Conservation (phyloP, 192 early-diverging fungal species). For the Irineochytrium annulatum region DNA sequence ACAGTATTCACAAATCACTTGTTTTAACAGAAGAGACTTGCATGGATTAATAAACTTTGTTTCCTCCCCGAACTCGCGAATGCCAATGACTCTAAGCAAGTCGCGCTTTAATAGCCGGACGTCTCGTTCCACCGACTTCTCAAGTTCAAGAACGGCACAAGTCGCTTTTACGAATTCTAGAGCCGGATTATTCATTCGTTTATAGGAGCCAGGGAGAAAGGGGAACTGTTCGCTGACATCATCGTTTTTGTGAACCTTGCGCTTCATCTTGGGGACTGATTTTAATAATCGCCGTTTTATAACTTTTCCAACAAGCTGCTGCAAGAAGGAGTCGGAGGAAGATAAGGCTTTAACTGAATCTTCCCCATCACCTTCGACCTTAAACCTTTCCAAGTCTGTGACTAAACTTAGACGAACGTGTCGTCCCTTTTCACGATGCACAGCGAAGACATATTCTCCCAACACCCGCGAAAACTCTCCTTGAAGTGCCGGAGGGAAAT, state of each 20-base stretch:
- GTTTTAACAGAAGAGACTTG: slow-evolving; percentile 68
- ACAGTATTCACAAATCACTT: slow-evolving; percentile 86
- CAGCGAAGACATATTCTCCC: slow-evolving; percentile 41
- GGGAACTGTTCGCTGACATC: slow-evolving; percentile 55
- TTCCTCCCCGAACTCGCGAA: slow-evolving; percentile 77
- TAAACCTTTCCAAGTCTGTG: background rate
- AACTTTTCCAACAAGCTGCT: slow-evolving; percentile 23
- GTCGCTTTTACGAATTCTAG: slow-evolving; percentile 82
- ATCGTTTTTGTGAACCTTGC: slow-evolving; percentile 8
- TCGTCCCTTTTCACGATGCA: slow-evolving; percentile 55
- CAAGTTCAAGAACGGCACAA: slow-evolving; percentile 72
- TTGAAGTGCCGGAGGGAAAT: slow-evolving; percentile 74
- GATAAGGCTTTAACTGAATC: background rate
- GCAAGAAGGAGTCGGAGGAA: slow-evolving; percentile 14
- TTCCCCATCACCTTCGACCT: slow-evolving; percentile 1
- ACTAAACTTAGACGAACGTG: no score
- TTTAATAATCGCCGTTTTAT: slow-evolving; percentile 62
- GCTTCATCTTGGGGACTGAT: slow-evolving; percentile 55
- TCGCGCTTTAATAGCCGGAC: slow-evolving; percentile 81
- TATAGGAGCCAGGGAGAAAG: slow-evolving; percentile 68
- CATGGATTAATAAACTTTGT: slow-evolving; percentile 82
- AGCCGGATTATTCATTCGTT: slow-evolving; percentile 61
- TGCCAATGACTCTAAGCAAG: slow-evolving; percentile 62
- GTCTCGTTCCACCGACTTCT: slow-evolving; percentile 62
- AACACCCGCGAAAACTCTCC: slow-evolving; percentile 64